Conservation (phyloP, 2,329 filamentous ascomycete genomes). For the Neopestalotiopsis clavispora region DNA sequence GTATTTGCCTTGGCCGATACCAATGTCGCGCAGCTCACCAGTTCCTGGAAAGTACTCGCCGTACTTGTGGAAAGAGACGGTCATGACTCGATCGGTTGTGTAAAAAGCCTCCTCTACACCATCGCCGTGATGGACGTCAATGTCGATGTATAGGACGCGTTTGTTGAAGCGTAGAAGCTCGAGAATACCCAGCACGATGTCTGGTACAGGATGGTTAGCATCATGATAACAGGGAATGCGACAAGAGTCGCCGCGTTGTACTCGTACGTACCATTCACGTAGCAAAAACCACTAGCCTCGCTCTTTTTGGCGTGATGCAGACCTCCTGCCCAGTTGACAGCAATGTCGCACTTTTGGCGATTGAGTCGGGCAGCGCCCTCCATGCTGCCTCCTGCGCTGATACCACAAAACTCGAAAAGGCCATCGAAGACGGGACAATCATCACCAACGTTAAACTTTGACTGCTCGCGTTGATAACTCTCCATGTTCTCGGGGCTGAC, state of each 20-base stretch:
- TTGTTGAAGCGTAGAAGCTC: slow-evolving; percentile 90
- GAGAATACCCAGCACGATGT: slow-evolving; percentile 95
- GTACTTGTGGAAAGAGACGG: slow-evolving; percentile 94
- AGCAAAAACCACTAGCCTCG: slow-evolving; percentile 96
- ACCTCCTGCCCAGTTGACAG: slow-evolving; percentile 97
- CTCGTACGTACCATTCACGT: slow-evolving; percentile 79
- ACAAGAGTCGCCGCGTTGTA: neutral
- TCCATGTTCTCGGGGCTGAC: slow-evolving; percentile 99
- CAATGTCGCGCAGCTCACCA: slow-evolving; percentile 83
- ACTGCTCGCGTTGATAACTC: slow-evolving; percentile 85
- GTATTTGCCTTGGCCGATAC: slow-evolving; percentile 85
- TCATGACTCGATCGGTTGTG: slow-evolving; percentile 91
- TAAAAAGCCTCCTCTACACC: slow-evolving; percentile 94
- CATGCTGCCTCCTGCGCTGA: slow-evolving; percentile 92
- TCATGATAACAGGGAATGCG: neutral
- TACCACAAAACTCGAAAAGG: slow-evolving; percentile 94
- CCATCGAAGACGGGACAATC: slow-evolving; percentile 98
- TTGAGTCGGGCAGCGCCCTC: slow-evolving; percentile 91
- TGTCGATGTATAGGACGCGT: slow-evolving; percentile 96
- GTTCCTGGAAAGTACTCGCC: slow-evolving; percentile 96
- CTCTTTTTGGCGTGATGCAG: slow-evolving; percentile 97
- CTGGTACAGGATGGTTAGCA: slow-evolving; percentile 64
- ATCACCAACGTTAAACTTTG: slow-evolving; percentile 92
- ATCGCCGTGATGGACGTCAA: slow-evolving; percentile 92
- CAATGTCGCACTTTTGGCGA: slow-evolving; percentile 91